phyloP scores from a whole-genome alignment of 192 early-diverging fungal genomes.

The Gonapodya prolifera region DNA sequence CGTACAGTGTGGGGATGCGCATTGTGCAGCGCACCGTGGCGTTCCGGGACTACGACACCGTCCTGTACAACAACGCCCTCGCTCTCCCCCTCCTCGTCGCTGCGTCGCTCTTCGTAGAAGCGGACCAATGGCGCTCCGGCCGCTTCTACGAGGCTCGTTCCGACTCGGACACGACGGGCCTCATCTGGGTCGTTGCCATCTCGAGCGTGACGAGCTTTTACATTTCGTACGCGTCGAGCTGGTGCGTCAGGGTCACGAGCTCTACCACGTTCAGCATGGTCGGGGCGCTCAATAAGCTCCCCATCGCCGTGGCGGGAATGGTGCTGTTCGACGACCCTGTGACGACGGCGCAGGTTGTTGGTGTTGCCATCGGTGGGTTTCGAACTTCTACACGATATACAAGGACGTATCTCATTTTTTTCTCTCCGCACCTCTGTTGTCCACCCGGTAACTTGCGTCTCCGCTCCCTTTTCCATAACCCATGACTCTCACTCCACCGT shows the following conservation, averaged over 20 bases:
- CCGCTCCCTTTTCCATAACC: background rate
- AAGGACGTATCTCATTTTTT: too few relatives aligned
- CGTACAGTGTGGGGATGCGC: slow-evolving; percentile 84
- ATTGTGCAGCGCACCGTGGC: slow-evolving; percentile 72
- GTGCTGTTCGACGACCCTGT: slow-evolving; percentile 84
- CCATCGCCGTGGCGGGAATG: slow-evolving; percentile 89
- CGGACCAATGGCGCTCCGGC: background rate
- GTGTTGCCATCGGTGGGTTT: slow-evolving; percentile 65
- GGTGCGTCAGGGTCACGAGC: slow-evolving; percentile 65
- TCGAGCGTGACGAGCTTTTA: slow-evolving; percentile 77
- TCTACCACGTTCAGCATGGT: slow-evolving; percentile 92
- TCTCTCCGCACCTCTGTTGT: too few relatives aligned
- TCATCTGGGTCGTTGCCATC: slow-evolving; percentile 57
- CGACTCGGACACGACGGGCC: slow-evolving; percentile 18
- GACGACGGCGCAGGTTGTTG: slow-evolving; percentile 65
- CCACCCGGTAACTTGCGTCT: too few relatives aligned
- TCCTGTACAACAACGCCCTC: slow-evolving; percentile 93
- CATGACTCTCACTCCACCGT: background rate
- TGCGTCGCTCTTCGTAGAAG: slow-evolving; percentile 22
- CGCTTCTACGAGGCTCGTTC: background rate
- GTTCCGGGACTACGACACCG: slow-evolving; percentile 97
- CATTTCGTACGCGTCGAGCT: slow-evolving; percentile 74
- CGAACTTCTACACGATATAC: too few relatives aligned
- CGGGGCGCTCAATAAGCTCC: slow-evolving; percentile 95
- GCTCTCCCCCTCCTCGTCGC: slow-evolving; percentile 56